Conservation (phyloP, 768 basidiomycete species). For the Strobilomyces dryophilus region DNA sequence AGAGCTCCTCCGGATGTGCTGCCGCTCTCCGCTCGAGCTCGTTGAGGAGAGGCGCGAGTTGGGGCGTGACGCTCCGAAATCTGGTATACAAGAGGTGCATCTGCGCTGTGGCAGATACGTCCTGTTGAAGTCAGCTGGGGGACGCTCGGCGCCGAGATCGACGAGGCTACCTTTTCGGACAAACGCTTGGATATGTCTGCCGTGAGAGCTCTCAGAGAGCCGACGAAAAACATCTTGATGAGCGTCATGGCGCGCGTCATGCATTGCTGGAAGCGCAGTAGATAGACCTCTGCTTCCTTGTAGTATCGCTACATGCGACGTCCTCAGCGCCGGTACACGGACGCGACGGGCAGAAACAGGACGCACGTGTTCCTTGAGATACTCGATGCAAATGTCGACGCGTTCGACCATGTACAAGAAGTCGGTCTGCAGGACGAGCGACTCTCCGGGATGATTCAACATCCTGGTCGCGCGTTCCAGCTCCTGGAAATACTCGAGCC, state of each 20-base stretch:
- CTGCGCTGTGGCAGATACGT: conserved; percentile 76
- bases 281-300: conserved; percentile 87
- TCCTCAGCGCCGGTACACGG: conserved; percentile 1
- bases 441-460: conserved; percentile 91
- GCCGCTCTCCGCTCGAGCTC: conserved; percentile 81
- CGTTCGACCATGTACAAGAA: conserved; percentile 96
- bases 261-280: conserved; percentile 97
- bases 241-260: conserved; percentile 98
- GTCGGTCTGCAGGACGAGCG: conserved; percentile 84
- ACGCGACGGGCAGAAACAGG: not conserved
- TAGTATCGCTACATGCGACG: conserved; percentile 66
- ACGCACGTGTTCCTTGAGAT: conserved; percentile 80
- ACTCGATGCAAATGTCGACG: conserved; percentile 92
- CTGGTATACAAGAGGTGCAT: conserved; percentile 87
- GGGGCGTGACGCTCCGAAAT: conserved; percentile 67
- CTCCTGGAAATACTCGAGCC: conserved; percentile 92
- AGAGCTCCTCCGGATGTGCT: conserved; percentile 80
- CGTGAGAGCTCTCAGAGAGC: conserved; percentile 73
- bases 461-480: conserved; percentile 90
- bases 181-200: conserved; percentile 73
- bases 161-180: conserved; percentile 57
- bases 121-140: conserved; percentile 38
- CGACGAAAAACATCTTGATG: conserved; percentile 95
- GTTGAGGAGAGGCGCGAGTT: conserved; percentile 71
- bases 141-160: not conserved